A percentile compares a stretch with the other conserved stretches of the same genome.
Evolutionary conservation across 139 green algal genomes (phyloP).

Genomic region (Chlorella sp.): DNA sequence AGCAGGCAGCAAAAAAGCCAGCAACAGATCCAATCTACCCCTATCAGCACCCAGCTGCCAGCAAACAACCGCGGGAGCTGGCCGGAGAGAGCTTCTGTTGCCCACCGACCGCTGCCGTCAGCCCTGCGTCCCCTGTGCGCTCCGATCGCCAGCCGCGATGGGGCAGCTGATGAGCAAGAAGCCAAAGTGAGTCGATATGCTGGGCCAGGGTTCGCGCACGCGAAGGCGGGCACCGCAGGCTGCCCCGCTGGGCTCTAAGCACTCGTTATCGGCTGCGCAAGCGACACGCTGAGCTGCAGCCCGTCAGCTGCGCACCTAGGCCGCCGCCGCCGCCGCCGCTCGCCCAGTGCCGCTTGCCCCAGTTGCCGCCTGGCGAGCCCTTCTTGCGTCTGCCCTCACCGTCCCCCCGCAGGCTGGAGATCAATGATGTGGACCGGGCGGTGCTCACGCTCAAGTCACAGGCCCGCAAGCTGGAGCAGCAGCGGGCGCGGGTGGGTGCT

Average conservation of each 20-base stretch:
- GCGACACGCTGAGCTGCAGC: no score
- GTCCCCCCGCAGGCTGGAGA: conserved; percentile 25
- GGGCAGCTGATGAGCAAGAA: conserved; percentile 23
- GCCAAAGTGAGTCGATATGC: neutral
- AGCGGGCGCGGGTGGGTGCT: conserved; percentile 45
- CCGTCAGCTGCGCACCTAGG: no score
- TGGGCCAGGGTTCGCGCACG: neutral
- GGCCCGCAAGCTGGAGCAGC: conserved; percentile 69
- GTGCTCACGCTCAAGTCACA: conserved; percentile 82
- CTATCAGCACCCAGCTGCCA: no score
- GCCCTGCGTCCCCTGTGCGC: no score
- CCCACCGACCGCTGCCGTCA: no score
- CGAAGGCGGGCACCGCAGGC: neutral
- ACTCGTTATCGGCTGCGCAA: neutral
- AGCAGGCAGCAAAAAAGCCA: no score
- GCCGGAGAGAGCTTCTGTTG: no score
- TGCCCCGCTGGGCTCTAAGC: neutral
- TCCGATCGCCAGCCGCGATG: neutral
- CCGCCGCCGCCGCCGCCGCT: no score
- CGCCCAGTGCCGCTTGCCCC: no score
- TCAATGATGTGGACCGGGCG: conserved; percentile 77
- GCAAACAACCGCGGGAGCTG: no score
- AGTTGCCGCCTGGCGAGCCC: neutral
- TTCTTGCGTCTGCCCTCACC: neutral
- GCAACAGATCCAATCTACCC: no score